phyloP scores from a whole-genome alignment of 345 rosid species.

The Populus tremula region DNA sequence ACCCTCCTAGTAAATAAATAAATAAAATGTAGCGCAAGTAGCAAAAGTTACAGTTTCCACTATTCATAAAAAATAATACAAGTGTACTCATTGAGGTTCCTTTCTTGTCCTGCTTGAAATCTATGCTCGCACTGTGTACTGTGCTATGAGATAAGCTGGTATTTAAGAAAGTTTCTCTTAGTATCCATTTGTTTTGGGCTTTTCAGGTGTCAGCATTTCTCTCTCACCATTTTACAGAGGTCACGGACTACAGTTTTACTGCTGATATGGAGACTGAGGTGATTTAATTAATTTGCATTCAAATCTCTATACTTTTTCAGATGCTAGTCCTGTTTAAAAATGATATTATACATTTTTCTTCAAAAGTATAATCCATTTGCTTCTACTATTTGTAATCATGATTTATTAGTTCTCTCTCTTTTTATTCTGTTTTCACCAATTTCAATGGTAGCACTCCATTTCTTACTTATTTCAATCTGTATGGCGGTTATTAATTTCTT shows the following conservation, averaged over 20 bases:
- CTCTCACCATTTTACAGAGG: slow-evolving; percentile 78
- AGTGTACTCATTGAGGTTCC: too few species aligned
- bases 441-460: background rate
- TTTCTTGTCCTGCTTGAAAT: background rate
- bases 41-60: too few species aligned
- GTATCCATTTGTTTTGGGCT: slow-evolving; percentile 9
- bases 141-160: background rate
- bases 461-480: background rate
- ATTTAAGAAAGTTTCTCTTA: background rate
- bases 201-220: slow-evolving; percentile 93
- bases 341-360: background rate
- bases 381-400: background rate
- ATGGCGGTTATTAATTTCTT: background rate
- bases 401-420: background rate
- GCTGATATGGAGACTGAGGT: slow-evolving; percentile 99
- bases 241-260: slow-evolving; percentile 91
- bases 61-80: too few species aligned
- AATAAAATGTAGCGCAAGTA: background rate
- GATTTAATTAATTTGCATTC: slow-evolving; percentile 16
- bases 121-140: background rate
- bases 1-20: too few species aligned
- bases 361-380: too few species aligned
- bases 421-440: slow-evolving; percentile 3
- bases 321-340: background rate
- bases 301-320: background rate